Evolutionary conservation across 805 yeast genomes (phyloP).

Genomic region (Schizosaccharomyces lindneri): DNA sequence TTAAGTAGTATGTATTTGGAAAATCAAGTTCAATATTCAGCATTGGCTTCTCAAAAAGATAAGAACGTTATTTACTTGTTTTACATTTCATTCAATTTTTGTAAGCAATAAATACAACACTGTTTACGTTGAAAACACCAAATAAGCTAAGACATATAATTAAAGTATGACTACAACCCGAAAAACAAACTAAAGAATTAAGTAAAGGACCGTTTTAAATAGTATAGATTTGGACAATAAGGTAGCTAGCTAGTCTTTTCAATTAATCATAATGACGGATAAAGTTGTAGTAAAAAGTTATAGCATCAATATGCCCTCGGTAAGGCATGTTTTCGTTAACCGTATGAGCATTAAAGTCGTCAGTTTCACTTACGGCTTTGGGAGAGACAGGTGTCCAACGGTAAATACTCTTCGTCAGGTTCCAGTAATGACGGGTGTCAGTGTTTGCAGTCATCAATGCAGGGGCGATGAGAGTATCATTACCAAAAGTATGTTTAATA

Average conservation of each 20-base stretch:
- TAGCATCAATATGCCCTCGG: constrained; percentile 26
- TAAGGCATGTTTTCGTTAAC: constrained; percentile 35
- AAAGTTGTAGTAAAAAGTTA: constrained; percentile 15
- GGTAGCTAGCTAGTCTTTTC: background rate
- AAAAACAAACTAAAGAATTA: too few relatives aligned
- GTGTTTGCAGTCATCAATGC: constrained; percentile 44
- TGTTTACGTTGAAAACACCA: too few relatives aligned
- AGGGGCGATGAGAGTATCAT: constrained; percentile 25
- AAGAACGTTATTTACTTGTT: too few relatives aligned
- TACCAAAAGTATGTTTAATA: constrained; percentile 36
- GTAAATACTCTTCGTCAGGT: constrained; percentile 32
- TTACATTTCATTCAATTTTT: too few relatives aligned
- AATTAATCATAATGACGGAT: constrained; percentile 4
- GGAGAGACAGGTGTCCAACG: constrained; percentile 29
- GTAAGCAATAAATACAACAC: too few relatives aligned
- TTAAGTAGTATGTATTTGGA: too few relatives aligned
- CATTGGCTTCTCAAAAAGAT: too few relatives aligned
- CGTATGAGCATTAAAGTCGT: constrained; percentile 23
- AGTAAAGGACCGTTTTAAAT: too few relatives aligned
- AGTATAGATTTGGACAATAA: too few relatives aligned
- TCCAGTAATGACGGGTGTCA: constrained; percentile 45
- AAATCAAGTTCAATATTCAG: too few relatives aligned
- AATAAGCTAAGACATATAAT: too few relatives aligned
- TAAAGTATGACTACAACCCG: too few relatives aligned
- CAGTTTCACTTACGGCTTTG: constrained; percentile 11